Base-by-base conservation (phyloP, 805 yeast species). In the Ogataea degrootiae region DNA sequence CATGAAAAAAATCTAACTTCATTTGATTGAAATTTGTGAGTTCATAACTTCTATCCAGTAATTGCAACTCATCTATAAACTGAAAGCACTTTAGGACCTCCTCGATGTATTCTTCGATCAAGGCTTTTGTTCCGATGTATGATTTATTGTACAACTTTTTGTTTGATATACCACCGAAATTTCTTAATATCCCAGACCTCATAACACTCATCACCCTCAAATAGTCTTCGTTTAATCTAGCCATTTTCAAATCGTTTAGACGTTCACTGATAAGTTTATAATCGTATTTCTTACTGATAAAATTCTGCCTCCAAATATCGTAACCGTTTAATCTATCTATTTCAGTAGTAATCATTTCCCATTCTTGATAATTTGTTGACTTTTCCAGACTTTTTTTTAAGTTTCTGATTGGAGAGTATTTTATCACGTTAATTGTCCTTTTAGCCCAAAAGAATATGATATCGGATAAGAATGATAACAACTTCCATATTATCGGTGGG, bases 111-210 rank as follows among this genome's bases (percentile, higher is more conserved):
- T 87, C 92, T 64, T 94, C 97, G 45, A 94, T 92, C 51, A 90
- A 72, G 44, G 80, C 68, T 68, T 94, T 94, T 1, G 98, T 94
- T 1, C 99, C 99, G 50, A 86, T 73, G 56, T 87, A 85, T 0
- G 96, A 79, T 48, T 89, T 82, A 46, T 85, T 85, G 70, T 87
- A 92, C 40, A 94, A 69, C 45, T 83, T 77, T 53, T 84, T 82
- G 54, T 85, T 87, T 1, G 95, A 78, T 5, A 94, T 88, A 0
- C 96, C 95, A 6, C 96, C 98, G 69, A 92, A 87, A 61, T 94
- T 94, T 37, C 99, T 70, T 34, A 94, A 70, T 59, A 90, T 76
- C 0, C 97, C 96, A 0, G 96, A 85, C 37, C 96, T 69, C 41
- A 92, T 74, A 36, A 85, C 69, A 19, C 85, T 81, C 68, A 85